Evolutionary conservation across 257 asterid genomes (phyloP), one percentile per base, ranked within the genome.

Genomic region (Nicotiana otophora): DNA sequence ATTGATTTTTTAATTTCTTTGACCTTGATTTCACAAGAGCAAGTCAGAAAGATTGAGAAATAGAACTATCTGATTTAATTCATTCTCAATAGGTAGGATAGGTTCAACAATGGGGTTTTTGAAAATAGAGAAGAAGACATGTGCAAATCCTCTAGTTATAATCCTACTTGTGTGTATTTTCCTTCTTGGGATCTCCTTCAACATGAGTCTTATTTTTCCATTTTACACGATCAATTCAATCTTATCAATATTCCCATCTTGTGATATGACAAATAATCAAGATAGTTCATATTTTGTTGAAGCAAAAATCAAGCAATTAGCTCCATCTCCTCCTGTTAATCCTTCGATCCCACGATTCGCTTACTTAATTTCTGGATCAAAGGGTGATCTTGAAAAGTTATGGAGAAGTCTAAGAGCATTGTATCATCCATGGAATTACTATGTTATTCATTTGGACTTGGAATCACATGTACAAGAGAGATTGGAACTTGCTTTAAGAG

Each of bases 401-500:
- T 95, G 97, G 98, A 93, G 98, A 87, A 88, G 97, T 26, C 91
- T 96, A 39, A 91, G 80, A 57, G 81, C 98, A 9, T 7, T 94
- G 54, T 96, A 96, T 82, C 99, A 96, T 84, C 99, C 99, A 1
- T 68, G 97, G 89, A 96, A 96, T 86, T 94, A 96, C 86, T 96
- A 96, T 67, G 88, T 94, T 42, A 89, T 96, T 77, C 99, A 96
- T 89, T 84, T 96, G 85, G 99, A 96, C 89, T 91, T 94, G 30
- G 98, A 96, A 86, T 87, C 98, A 14, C 92, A 97, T 3, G 77
- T 84, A 54, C 92, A 86, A 84, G 99, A 94, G 92, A 91, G 99
- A 88, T 61, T 84, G 78, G 97, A 92, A 81, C 92, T 96, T 11
- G 86, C 81, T 17, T 83, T 87, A 14, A 85, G 98, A 80, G 84